Evolutionary conservation across 2,329 filamentous ascomycete genomes (phyloP).

Genomic region (Ascochyta fabae): DNA sequence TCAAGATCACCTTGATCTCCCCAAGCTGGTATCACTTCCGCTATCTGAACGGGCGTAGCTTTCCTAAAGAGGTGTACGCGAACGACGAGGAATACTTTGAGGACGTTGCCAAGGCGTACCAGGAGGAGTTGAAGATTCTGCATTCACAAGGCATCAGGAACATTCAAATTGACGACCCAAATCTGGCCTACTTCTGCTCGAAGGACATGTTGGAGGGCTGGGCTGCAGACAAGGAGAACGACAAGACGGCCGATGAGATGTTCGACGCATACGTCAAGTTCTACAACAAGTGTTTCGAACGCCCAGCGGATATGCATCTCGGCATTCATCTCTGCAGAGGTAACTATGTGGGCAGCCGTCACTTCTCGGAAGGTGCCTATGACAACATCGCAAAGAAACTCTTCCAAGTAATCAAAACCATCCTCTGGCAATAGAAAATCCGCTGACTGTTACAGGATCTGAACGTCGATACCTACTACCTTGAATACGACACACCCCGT

Average conservation of each 20-base stretch:
- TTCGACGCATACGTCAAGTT: slow-evolving; percentile 77
- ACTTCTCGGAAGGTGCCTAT: slow-evolving; percentile 57
- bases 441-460: slow-evolving; percentile 36
- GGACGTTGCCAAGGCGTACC: slow-evolving; percentile 56
- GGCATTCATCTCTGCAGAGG: slow-evolving; percentile 75
- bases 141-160: slow-evolving; percentile 56
- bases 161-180: slow-evolving; percentile 58
- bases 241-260: slow-evolving; percentile 71
- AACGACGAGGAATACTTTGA: slow-evolving; percentile 57
- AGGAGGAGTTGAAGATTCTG: slow-evolving; percentile 54
- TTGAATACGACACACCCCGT: slow-evolving; percentile 56
- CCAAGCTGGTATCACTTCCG: slow-evolving; percentile 74
- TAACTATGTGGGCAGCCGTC: slow-evolving; percentile 55
- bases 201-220: slow-evolving; percentile 47
- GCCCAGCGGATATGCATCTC: slow-evolving; percentile 74
- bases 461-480: slow-evolving; percentile 51
- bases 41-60: slow-evolving; percentile 61
- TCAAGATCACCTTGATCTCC: slow-evolving; percentile 72
- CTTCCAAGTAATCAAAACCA: slow-evolving; percentile 41
- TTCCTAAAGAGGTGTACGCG: slow-evolving; percentile 53
- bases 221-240: slow-evolving; percentile 69
- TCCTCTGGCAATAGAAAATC: background rate
- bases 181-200: slow-evolving; percentile 54
- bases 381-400: slow-evolving; percentile 54
- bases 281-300: slow-evolving; percentile 73